Evolutionary conservation across 1,284 basidiomycete species (phyloP), one percentile per base, ranked within the genome.

Genomic region (Athelia sp.): DNA sequence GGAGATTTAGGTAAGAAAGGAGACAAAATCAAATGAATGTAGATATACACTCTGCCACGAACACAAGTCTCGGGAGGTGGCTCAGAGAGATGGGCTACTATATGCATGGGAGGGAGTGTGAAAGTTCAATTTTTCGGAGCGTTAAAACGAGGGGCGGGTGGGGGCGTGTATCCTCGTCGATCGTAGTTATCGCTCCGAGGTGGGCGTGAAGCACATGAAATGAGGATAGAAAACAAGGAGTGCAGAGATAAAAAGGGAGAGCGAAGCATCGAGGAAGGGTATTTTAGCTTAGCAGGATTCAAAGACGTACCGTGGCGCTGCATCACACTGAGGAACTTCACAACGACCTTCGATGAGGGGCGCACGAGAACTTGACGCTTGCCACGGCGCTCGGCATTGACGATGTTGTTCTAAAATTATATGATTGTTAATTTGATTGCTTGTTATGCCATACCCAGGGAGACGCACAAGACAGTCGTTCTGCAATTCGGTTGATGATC

Each of bases 281-380:
- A 49, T 29, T 21, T 32, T 44, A n/a, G n/a, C n/a, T n/a, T n/a
- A n/a, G n/a, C n/a, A n/a, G n/a, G n/a, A n/a, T n/a, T n/a, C n/a
- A n/a, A n/a, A n/a, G n/a, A 78, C 92, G 77, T 61, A 91, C 94
- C 94, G 75, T 97, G 94, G 62, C 93, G 89, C 74, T 98, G 95
- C 92, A 98, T 96, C 65, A 98, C 94, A 60, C 83, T 87, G 60
- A 98, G 77, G 75, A 96, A 95, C 73, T 96, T 96, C 62, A 98
- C 85, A 60, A 97, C 83, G 70, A 98, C 94, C 77, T 98, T 98
- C 58, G 92, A 95, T 18, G 90, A 93, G 55, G 94, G 94, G 51
- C 94, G 86, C 72, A 98, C 83, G 60, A 98, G 85, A 57, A 98
- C 94, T 78, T 98, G 94, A 63, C 93, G 91, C 81, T 98, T 98